These are phyloP conservation scores for Mangifera indica DNA, from an alignment of 345 rosid species.

Conservation along the genomic window DNA sequence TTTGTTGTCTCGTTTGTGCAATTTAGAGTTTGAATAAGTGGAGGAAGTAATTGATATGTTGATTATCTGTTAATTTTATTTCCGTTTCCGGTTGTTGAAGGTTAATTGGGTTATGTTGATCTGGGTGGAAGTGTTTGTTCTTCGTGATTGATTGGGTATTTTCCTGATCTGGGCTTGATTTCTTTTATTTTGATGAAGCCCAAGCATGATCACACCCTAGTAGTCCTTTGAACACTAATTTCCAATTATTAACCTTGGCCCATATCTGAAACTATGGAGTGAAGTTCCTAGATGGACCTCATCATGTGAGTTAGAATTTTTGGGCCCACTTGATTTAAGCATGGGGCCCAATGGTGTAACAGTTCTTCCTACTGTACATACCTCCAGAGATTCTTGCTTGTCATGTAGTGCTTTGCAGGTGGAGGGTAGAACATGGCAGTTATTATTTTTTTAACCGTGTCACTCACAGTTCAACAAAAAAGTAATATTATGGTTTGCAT, in stretches of 20 bases:
- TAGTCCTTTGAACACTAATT: not conserved
- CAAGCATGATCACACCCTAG: constrained; percentile 18
- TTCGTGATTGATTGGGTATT: not conserved
- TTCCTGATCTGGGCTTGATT: constrained; percentile 16
- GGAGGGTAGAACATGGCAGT: not conserved
- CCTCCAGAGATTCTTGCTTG: not conserved
- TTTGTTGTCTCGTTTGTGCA: not conserved
- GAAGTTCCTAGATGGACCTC: constrained; percentile 4
- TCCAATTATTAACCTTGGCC: constrained; percentile 9
- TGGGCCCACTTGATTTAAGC: constrained; percentile 3
- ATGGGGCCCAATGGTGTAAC: not conserved
- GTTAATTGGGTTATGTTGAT: not conserved
- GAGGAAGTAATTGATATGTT: not conserved
- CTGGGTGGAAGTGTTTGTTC: constrained; percentile 11
- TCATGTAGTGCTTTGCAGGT: not conserved
- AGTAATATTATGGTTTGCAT: not conserved
- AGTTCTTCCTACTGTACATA: too few relatives aligned
- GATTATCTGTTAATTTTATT: not conserved
- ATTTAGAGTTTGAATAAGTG: not conserved
- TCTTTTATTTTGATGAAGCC: constrained; percentile 9
- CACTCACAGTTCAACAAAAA: not conserved
- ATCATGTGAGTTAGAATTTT: not conserved
- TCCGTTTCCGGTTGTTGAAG: not conserved
- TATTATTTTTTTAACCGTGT: not conserved
- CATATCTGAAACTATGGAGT: not conserved